A percentile compares a stretch with the other conserved stretches of the same genome.
These are phyloP conservation scores for Yamadazyma aaseri DNA, from an alignment of 1,139 yeast genomes.

Conservation along the genomic window DNA sequence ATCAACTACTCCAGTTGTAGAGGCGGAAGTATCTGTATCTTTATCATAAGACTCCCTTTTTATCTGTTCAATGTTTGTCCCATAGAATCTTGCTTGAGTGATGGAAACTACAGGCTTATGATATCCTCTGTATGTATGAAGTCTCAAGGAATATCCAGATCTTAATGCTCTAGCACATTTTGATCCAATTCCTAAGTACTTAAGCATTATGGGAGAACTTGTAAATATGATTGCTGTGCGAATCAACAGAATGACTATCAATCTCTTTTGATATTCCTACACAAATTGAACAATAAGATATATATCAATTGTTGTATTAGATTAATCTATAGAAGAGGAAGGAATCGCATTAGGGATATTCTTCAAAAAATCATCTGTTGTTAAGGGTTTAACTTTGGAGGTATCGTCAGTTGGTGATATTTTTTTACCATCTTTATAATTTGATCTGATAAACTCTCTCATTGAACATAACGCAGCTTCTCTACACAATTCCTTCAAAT, in stretches of 20 bases:
- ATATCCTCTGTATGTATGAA: too few species aligned
- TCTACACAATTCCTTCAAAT: conserved; percentile 84
- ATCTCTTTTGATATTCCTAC: too few species aligned
- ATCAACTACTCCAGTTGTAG: conserved; percentile 45
- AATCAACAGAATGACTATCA: too few species aligned
- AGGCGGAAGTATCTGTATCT: conserved; percentile 36
- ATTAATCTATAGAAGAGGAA: conserved; percentile 30
- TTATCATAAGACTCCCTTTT: conserved; percentile 32
- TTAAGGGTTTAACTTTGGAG: conserved; percentile 44
- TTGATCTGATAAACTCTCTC: conserved; percentile 69
- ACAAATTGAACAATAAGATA: too few species aligned
- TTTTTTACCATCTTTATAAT: conserved; percentile 46
- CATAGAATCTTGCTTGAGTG: background rate
- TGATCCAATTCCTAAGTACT: background rate
- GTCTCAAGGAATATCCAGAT: too few species aligned
- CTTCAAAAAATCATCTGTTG: conserved; percentile 45
- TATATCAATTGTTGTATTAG: too few species aligned
- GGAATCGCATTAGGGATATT: conserved; percentile 33
- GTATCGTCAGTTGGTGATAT: conserved; percentile 20
- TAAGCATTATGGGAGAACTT: background rate
- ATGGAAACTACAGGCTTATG: too few species aligned
- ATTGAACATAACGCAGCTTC: conserved; percentile 92
- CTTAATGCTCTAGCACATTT: background rate
- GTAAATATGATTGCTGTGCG: background rate
- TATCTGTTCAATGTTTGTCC: conserved; percentile 30